These are phyloP conservation scores for Ophiosphaerella herpotricha DNA, from an alignment of 2,329 filamentous ascomycete genomes.

Conservation along the genomic window DNA sequence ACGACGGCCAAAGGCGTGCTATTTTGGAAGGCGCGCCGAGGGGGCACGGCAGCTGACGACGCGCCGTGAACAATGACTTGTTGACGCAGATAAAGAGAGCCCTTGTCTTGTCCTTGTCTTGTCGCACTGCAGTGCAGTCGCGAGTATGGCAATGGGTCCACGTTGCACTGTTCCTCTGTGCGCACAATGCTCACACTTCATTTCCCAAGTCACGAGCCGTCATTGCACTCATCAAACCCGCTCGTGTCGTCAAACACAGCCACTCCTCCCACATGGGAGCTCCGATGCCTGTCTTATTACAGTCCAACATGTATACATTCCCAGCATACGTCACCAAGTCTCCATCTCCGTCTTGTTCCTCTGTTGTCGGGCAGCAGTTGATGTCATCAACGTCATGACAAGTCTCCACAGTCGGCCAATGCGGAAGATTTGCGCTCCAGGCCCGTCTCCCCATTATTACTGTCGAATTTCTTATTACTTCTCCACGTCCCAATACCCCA, in stretches of 20 bases:
- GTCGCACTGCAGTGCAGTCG: conserved; percentile 1
- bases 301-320: too few relatives aligned
- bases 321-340: too few relatives aligned
- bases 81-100: too few relatives aligned
- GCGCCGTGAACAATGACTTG: neutral
- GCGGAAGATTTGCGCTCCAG: neutral
- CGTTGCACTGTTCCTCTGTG: neutral
- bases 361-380: too few relatives aligned
- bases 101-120: too few relatives aligned
- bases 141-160: neutral
- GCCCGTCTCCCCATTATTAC: neutral
- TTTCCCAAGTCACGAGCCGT: neutral
- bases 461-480: neutral
- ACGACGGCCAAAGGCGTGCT: neutral
- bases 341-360: too few relatives aligned
- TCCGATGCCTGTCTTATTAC: neutral
- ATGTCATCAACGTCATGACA: too few relatives aligned
- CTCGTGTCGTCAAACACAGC: conserved; percentile 2
- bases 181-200: neutral
- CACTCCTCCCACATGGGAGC: neutral
- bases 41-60: conserved; percentile 8
- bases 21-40: conserved; percentile 8
- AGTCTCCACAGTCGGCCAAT: neutral
- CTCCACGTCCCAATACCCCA: neutral
- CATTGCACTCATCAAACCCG: neutral